Percentiles rank a stretch among this genome's conserved stretches.
These are phyloP conservation scores for Solanum chacoense DNA, from an alignment of 305 asterid genomes.

Conservation along the genomic window DNA sequence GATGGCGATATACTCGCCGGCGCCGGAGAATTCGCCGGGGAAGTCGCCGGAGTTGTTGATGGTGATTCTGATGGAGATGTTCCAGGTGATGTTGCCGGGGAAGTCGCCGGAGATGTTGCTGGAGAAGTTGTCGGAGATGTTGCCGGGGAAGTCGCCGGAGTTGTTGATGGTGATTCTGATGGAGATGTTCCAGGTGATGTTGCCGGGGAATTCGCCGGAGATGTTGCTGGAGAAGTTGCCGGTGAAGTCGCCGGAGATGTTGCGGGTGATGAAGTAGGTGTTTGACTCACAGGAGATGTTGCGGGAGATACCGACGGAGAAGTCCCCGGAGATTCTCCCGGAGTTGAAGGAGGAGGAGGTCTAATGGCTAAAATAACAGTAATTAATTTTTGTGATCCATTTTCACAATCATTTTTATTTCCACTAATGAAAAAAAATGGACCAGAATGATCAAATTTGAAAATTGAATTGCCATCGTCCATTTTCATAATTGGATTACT, in stretches of 20 bases:
- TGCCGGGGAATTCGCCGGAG: background rate
- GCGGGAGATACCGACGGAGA: background rate
- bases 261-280: background rate
- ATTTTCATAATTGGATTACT: constrained; percentile 29
- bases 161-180: too few relatives aligned
- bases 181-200: background rate
- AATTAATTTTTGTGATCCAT: constrained; percentile 3
- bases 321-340: background rate
- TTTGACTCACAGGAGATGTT: background rate
- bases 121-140: too few relatives aligned
- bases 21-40: background rate
- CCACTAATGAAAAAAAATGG: constrained; percentile 11
- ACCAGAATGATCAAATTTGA: constrained; percentile 32
- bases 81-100: background rate
- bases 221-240: background rate
- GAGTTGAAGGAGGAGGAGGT: constrained; percentile 1
- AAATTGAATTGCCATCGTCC: constrained; percentile 42
- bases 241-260: background rate
- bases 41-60: background rate
- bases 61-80: background rate
- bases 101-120: background rate
- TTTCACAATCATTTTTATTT: background rate
- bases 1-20: background rate
- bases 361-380: constrained; percentile 29
- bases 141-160: background rate